These are phyloP conservation scores for Tephrocybe rancida DNA, from an alignment of 768 basidiomycete species.

Conservation along the genomic window DNA sequence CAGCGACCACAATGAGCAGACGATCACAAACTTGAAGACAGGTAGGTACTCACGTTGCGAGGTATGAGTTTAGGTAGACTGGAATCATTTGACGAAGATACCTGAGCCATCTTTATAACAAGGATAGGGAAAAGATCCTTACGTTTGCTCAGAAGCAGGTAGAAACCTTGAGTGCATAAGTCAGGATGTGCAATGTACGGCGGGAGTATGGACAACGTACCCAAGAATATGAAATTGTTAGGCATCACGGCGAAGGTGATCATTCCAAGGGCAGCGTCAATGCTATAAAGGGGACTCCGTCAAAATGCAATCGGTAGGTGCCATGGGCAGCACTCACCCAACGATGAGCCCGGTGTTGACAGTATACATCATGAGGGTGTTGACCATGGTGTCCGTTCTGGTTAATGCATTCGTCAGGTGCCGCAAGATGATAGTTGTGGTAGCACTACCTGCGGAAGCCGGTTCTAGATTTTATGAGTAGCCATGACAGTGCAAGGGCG, in stretches of 20 bases:
- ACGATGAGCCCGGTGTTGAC: constrained; percentile 56
- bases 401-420: background rate
- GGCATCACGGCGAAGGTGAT: constrained; percentile 55
- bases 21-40: background rate
- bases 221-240: constrained; percentile 53
- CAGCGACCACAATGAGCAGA: background rate
- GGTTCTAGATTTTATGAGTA: constrained; percentile 50
- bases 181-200: background rate
- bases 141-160: constrained; percentile 57
- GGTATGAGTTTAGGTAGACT: constrained; percentile 63
- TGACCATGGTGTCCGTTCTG: constrained; percentile 55
- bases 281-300: constrained; percentile 25
- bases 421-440: too few species aligned
- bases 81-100: background rate
- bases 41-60: constrained; percentile 38
- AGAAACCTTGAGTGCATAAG: constrained; percentile 34
- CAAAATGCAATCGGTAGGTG: background rate
- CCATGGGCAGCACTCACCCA: constrained; percentile 31
- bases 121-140: constrained; percentile 18
- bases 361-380: constrained; percentile 49
- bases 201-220: constrained; percentile 22
- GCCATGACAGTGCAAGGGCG: constrained; percentile 48
- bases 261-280: constrained; percentile 49
- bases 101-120: background rate
- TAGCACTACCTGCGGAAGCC: constrained; percentile 55